Conservation (phyloP, 2,329 filamentous ascomycete species). For the Alternaria ventricosa region DNA sequence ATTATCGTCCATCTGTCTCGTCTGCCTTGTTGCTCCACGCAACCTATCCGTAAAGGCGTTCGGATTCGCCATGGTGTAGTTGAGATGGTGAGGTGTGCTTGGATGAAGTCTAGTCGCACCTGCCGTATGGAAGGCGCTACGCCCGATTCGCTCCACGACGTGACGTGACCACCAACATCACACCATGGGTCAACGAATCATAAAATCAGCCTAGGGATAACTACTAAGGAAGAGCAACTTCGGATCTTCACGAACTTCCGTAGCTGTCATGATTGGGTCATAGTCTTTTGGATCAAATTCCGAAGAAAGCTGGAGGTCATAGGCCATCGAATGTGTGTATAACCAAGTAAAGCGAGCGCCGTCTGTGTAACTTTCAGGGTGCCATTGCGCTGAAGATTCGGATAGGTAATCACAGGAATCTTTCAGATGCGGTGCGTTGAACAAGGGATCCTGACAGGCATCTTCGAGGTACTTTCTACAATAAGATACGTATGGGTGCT, state of each 20-base stretch:
- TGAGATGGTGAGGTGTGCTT: too few relatives aligned
- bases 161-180: too few relatives aligned
- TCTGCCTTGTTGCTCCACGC: too few relatives aligned
- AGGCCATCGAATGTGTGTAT: not conserved
- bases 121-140: too few relatives aligned
- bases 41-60: too few relatives aligned
- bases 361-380: not conserved
- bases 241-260: not conserved
- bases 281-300: not conserved
- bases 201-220: slow-evolving; percentile 14
- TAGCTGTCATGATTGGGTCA: not conserved
- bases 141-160: too few relatives aligned
- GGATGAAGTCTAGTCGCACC: too few relatives aligned
- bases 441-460: not conserved
- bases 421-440: not conserved
- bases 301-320: not conserved
- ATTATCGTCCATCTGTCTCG: too few relatives aligned
- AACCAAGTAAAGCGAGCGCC: not conserved
- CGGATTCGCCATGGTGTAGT: too few relatives aligned
- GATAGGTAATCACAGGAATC: not conserved
- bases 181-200: too few relatives aligned
- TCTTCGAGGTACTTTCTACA: not conserved
- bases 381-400: not conserved
- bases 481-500: not conserved
- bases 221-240: not conserved